Base-by-base conservation (phyloP, 352 stramenopile genomes). In the Peronospora belbahrii region DNA sequence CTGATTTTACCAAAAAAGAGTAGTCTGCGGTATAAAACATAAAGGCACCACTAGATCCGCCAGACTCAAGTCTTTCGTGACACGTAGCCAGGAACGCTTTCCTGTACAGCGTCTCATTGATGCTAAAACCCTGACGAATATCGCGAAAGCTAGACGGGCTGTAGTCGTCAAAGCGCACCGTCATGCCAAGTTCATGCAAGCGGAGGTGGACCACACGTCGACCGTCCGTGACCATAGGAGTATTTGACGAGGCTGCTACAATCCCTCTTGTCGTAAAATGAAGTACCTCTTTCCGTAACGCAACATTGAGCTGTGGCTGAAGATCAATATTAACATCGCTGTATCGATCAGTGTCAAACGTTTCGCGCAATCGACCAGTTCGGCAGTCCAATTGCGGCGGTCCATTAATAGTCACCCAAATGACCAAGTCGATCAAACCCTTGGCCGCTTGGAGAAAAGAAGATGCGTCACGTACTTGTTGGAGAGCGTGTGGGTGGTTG, bases 21-120 rank as follows among this genome's bases (percentile, higher is more conserved):
- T 92, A 90, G 44, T 95, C 83, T 4, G 80, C 77, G 6, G 82
- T 94, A 56, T 88, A 95, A 54, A 96, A 96, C 75, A 96, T 92
- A 56, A 96, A 96, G 22, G 74, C 85, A 14, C 81, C 85, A 37
- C 69, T 88, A n/a, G 84, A 88, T 7, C 85, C 85, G 0, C 83
- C 83, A 6, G 74, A 85, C 47, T 85, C 48, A 34, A 95, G 75
- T 6, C 80, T 72, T 41, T 95, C 85, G 48, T 94, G 81, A 47
- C 76, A 89, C 0, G 84, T 95, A 1, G 75, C 52, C 13, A 91
- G 36, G 19, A 95, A 91, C 4, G 82, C 77, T 52, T 84, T 81
- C 32, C 73, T 72, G 57, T 94, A 94, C 17, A 73, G 42, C 0
- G 62, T 70, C 35, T 93, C 74, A 10, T 83, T 73, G 42, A 95